Evolutionary conservation across 495 filamentous ascomycete genomes (phyloP).

Genomic region (Xanthoparmelia taractica): DNA sequence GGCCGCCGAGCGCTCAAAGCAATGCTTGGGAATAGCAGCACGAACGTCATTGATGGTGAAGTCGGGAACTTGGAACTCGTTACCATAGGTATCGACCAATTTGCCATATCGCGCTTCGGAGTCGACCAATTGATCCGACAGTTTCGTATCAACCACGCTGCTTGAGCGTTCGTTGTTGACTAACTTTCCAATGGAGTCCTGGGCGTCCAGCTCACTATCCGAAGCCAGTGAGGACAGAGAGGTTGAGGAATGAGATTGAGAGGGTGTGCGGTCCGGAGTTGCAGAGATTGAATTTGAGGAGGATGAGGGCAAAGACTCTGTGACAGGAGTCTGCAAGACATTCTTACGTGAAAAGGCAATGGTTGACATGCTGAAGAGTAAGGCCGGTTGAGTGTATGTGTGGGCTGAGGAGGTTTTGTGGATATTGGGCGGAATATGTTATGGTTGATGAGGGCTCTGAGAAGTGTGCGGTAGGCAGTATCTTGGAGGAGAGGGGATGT

Average conservation of each 20-base stretch:
- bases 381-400: background rate
- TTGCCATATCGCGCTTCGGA: background rate
- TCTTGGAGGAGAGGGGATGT: background rate
- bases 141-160: conserved; percentile 8
- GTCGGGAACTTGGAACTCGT: conserved; percentile 62
- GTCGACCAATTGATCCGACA: background rate
- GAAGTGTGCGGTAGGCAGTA: background rate
- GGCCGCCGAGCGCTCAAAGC: conserved; percentile 56
- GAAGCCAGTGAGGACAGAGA: conserved; percentile 86
- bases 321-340: background rate
- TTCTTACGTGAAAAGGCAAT: background rate
- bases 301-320: conserved; percentile 21
- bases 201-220: conserved; percentile 28
- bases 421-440: background rate
- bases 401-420: background rate
- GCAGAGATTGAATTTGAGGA: conserved; percentile 58
- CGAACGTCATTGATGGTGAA: conserved; percentile 67
- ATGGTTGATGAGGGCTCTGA: background rate
- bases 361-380: background rate
- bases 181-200: background rate
- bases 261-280: conserved; percentile 63
- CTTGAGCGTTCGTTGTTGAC: conserved; percentile 2
- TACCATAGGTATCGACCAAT: conserved; percentile 57
- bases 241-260: conserved; percentile 73
- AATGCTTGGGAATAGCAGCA: conserved; percentile 53